Evolutionary conservation across 2,329 filamentous ascomycete genomes (phyloP).

Genomic region (Neofusicoccum umdonicola): DNA sequence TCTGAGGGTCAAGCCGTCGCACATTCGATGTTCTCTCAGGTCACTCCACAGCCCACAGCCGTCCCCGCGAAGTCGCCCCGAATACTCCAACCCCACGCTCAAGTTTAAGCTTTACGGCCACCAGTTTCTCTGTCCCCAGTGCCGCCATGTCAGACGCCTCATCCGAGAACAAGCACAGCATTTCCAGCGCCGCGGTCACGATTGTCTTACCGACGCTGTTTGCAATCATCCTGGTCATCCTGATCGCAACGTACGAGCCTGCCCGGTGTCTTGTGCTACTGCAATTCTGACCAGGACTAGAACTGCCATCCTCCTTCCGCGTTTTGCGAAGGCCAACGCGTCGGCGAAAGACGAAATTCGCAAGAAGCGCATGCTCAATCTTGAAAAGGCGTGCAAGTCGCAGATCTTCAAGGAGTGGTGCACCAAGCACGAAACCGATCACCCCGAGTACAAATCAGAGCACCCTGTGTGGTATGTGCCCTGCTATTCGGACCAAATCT

Average conservation of each 20-base stretch:
- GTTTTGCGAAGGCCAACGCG: slow-evolving; percentile 19
- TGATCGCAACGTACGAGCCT: slow-evolving; percentile 31
- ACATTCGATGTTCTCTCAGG: background rate
- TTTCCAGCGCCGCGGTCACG: slow-evolving; percentile 20
- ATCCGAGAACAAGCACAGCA: background rate
- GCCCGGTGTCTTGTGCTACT: background rate
- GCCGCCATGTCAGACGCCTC: slow-evolving; percentile 1
- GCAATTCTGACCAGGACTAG: background rate
- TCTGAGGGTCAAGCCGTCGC: slow-evolving; percentile 1
- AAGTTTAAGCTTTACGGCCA: background rate
- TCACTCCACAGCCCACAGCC: background rate
- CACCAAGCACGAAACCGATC: slow-evolving; percentile 8
- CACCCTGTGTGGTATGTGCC: slow-evolving; percentile 10
- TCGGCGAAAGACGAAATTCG: slow-evolving; percentile 24
- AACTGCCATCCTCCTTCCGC: slow-evolving; percentile 13
- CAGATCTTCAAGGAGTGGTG: slow-evolving; percentile 36
- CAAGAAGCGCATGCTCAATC: slow-evolving; percentile 30
- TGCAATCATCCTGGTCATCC: slow-evolving; percentile 29
- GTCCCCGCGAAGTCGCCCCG: background rate
- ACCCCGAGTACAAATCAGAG: slow-evolving; percentile 17
- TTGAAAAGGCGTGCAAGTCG: slow-evolving; percentile 31
- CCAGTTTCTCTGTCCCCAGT: background rate
- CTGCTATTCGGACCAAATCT: background rate
- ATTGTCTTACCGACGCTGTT: slow-evolving; percentile 33
- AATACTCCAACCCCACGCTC: background rate